These are phyloP conservation scores for Suillus americanus DNA, from an alignment of 768 basidiomycete genomes.

Conservation along the genomic window DNA sequence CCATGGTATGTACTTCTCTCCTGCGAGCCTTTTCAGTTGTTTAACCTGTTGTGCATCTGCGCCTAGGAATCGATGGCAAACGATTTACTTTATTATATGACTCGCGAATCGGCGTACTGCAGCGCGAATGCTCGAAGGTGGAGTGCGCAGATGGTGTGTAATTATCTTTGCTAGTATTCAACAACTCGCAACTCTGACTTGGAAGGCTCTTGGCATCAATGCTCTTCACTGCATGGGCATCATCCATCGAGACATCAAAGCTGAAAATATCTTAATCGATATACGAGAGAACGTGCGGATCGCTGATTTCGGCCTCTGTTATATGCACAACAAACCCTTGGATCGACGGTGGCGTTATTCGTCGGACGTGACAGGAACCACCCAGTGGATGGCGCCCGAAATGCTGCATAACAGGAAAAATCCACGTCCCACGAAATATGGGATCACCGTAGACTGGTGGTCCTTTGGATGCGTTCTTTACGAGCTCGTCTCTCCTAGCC, in stretches of 20 bases:
- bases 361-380: constrained; percentile 18
- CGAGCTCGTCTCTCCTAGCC: constrained; percentile 32
- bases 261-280: neutral
- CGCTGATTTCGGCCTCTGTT: neutral
- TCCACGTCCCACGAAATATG: constrained; percentile 22
- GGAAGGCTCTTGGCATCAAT: constrained; percentile 37
- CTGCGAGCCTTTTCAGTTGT: neutral
- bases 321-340: neutral
- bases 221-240: constrained; percentile 59
- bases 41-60: neutral
- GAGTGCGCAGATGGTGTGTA: constrained; percentile 40
- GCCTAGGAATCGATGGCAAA: constrained; percentile 40
- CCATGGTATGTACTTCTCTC: constrained; percentile 34
- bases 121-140: constrained; percentile 31
- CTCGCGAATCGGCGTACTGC: constrained; percentile 29
- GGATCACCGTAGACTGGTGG: constrained; percentile 41
- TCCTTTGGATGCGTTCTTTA: constrained; percentile 40
- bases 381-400: neutral
- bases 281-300: neutral
- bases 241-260: constrained; percentile 66
- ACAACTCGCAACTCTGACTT: constrained; percentile 1
- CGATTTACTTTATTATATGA: constrained; percentile 35
- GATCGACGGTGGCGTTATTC: constrained; percentile 6
- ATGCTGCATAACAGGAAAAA: constrained; percentile 4
- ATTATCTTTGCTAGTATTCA: neutral